phyloP scores from a whole-genome alignment of 2,329 filamentous ascomycete species.

The Paraconiothyrium sp. region DNA sequence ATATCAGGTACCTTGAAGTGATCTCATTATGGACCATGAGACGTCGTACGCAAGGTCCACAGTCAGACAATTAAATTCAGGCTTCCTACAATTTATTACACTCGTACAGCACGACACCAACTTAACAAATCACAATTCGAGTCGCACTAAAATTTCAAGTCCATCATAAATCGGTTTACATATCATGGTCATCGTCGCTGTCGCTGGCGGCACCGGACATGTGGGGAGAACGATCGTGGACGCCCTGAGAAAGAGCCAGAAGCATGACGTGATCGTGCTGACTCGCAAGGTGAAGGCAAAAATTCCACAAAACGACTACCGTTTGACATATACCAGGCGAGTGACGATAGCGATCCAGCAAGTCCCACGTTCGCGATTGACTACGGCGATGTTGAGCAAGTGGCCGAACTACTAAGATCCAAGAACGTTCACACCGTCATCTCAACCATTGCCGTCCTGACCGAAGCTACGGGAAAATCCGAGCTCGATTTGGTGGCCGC shows the following conservation, averaged over 20 bases:
- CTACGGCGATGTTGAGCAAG: constrained; percentile 17
- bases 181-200: constrained; percentile 21
- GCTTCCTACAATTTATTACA: background rate
- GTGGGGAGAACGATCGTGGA: constrained; percentile 31
- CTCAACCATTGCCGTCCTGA: constrained; percentile 32
- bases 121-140: background rate
- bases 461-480: constrained; percentile 32
- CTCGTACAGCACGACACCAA: background rate
- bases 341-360: constrained; percentile 10
- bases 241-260: constrained; percentile 13
- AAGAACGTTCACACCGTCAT: constrained; percentile 25
- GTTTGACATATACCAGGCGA: constrained; percentile 6
- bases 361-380: constrained; percentile 18
- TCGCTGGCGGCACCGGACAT: constrained; percentile 32
- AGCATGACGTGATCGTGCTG: constrained; percentile 18
- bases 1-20: background rate
- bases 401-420: constrained; percentile 18
- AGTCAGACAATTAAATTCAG: background rate
- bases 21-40: background rate
- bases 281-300: constrained; percentile 7
- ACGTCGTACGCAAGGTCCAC: background rate
- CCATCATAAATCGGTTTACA: background rate
- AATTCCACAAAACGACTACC: background rate
- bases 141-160: background rate
- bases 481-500: constrained; percentile 27